Percentiles rank a stretch among this genome's conserved stretches.
phyloP scores from a whole-genome alignment of 169 alveolate genomes.

The Eimeria sp. region DNA sequence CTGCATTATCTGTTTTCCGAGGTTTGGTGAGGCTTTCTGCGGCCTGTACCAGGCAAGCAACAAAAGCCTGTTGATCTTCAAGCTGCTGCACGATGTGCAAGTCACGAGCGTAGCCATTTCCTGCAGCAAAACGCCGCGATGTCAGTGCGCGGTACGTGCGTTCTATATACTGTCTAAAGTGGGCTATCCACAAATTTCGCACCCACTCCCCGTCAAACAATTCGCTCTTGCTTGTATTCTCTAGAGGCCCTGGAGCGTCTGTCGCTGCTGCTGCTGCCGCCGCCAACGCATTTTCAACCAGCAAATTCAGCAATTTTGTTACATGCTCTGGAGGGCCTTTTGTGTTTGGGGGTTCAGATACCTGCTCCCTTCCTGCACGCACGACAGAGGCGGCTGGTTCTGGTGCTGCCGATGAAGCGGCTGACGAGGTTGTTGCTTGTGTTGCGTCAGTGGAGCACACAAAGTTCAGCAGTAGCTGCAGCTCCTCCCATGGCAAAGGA shows the following conservation, averaged over 20 bases:
- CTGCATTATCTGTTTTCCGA: background rate
- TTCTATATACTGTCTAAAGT: background rate
- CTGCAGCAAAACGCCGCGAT: background rate
- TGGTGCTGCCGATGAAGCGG: background rate
- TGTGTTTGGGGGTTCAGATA: background rate
- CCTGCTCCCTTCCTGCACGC: background rate
- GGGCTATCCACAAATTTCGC: background rate
- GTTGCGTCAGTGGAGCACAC: background rate
- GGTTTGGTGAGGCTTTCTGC: constrained; percentile 26
- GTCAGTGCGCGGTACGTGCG: background rate
- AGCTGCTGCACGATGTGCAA: background rate
- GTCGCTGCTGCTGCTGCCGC: background rate
- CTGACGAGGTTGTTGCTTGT: background rate
- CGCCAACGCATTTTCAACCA: background rate
- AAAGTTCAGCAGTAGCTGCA: constrained; percentile 17
- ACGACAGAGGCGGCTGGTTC: background rate
- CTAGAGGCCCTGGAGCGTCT: background rate
- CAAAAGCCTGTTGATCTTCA: background rate
- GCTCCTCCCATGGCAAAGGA: background rate
- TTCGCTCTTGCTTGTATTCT: background rate
- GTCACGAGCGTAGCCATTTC: background rate
- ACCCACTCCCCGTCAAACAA: background rate
- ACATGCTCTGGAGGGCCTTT: background rate
- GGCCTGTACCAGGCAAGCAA: background rate
- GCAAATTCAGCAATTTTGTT: background rate